Percentiles rank a stretch among this genome's conserved stretches.
Evolutionary conservation across 2,329 filamentous ascomycete genomes (phyloP).

Genomic region (Microthyrium microscopicum): DNA sequence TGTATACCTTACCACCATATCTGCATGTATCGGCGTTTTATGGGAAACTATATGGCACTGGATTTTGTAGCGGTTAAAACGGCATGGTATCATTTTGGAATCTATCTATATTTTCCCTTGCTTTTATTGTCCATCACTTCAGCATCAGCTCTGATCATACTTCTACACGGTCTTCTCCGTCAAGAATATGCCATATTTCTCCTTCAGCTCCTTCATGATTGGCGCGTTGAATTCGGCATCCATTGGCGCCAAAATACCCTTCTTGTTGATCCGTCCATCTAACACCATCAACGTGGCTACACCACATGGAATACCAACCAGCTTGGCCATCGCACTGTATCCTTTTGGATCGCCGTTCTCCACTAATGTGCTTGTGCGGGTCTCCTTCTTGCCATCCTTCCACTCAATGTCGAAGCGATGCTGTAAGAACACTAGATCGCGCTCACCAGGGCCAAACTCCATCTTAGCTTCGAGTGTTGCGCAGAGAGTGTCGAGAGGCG

Average conservation of each 20-base stretch:
- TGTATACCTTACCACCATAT: no score
- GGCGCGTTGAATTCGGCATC: slow-evolving; percentile 52
- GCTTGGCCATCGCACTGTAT: slow-evolving; percentile 70
- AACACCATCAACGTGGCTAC: slow-evolving; percentile 59
- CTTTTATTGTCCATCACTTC: no score
- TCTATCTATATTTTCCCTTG: no score
- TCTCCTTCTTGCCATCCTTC: slow-evolving; percentile 62
- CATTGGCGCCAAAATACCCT: slow-evolving; percentile 65
- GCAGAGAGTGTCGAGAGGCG: slow-evolving; percentile 81
- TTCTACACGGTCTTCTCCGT: slow-evolving; percentile 43
- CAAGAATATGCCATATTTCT: slow-evolving; percentile 59
- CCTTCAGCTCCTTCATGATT: slow-evolving; percentile 61
- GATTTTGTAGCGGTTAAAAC: no score
- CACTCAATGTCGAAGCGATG: slow-evolving; percentile 74
- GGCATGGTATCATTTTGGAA: no score
- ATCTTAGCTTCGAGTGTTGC: slow-evolving; percentile 82
- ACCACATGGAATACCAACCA: slow-evolving; percentile 60
- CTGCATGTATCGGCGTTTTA: no score
- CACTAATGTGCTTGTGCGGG: slow-evolving; percentile 60
- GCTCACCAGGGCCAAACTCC: slow-evolving; percentile 67
- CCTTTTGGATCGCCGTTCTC: slow-evolving; percentile 69
- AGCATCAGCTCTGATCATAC: not conserved
- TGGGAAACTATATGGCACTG: no score
- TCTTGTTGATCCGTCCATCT: slow-evolving; percentile 54
- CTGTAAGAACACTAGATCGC: slow-evolving; percentile 66